Evolutionary conservation across 2,329 filamentous ascomycete species (phyloP), one percentile per base, ranked within the genome.

Genomic region (Emmonsiellopsis sp.): DNA sequence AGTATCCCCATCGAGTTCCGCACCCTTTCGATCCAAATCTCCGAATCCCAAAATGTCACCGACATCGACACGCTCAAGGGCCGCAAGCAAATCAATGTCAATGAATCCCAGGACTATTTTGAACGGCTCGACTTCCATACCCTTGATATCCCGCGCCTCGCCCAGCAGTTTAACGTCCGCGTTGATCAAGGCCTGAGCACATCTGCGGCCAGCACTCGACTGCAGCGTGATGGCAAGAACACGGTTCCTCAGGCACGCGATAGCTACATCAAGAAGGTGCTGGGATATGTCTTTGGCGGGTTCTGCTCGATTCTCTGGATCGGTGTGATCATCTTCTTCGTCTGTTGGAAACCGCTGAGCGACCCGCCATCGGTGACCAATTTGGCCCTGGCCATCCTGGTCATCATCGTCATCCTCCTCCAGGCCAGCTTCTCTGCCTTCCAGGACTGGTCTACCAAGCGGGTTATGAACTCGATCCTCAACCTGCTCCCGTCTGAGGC

Each of bases 401-500:
- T 91, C 8, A 66, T 86, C 2, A 79, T 82, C n/a, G 86, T 91
- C 33, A 91, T 85, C 61, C 68, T 82, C 56, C 77, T 86, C 31
- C 82, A 86, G 60, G 86, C 84, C 60, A 77, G 74, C 11, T 90
- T 90, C 71, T 84, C 83, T 53, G 79, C 80, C 62, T 86, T 79
- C 69, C 82, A 85, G 63, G 87, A 91, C 65, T 91, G 86, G 81
- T 88, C 85, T 1, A 87, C 85, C 0, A 85, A 81, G 6, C 76
- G 83, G 9, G 86, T 89, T 55, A 91, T 91, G 87, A 82, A 83
- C 31, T 88, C 85, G 0, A 91, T 92, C 64, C 84, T 85, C 55
- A 84, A 79, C 32, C 86, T 91, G 80, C 76, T 91, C 14, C 87
- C 87, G 0, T 85, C 88, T 55, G 77, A 84, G 56, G 87, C 84